Evolutionary conservation across 2,329 filamentous ascomycete genomes (phyloP), one percentile per base, ranked within the genome.

Genomic region (Capronia americana): DNA sequence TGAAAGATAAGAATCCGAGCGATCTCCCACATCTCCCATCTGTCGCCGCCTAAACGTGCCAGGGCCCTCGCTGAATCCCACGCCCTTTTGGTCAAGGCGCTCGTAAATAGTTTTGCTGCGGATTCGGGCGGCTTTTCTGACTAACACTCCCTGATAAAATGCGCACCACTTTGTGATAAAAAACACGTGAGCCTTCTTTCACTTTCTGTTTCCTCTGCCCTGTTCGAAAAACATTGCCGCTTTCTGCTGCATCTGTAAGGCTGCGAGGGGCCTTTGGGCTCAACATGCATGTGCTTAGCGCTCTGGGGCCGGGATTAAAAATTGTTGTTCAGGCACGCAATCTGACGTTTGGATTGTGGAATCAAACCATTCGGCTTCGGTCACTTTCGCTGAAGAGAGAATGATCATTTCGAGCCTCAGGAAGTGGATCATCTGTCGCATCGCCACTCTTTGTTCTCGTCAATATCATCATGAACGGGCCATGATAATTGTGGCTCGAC

Each of bases 11-110:
- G 34, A 26, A 23, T 28, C 44, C 51, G 50, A 56, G 24, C 57
- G 50, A 51, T 63, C 54, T 50, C 24, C 60, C 51, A 57, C 57
- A 51, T 63, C 54, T 50, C 24, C 60, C 51, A 57, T 63, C 60
- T 46, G 23, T 20, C 51, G 23, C 51, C 50, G 23, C 38, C 24
- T 41, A 63, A 44, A 34, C 23, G 38, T 62, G 50, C 30, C 11
- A 62, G n/a, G 23, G n/a, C 48, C 34, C 17, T 38, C 44, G 53
- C 53, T 55, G 23, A 28, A 55, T 55, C 53, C 53, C 53, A 34
- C 53, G 53, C 53, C 53, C 28, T 55, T 55, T 55, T n/a, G 20
- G 6, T 30, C 51, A 32, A 28, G 51, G 17, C 26, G 24, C 12
- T 17, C 20, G 20, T 28, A 11, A n/a, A 23, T 14, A 28, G n/a